Conservation (phyloP, 2,329 filamentous ascomycete genomes). For the Orbilia ellipsospora region DNA sequence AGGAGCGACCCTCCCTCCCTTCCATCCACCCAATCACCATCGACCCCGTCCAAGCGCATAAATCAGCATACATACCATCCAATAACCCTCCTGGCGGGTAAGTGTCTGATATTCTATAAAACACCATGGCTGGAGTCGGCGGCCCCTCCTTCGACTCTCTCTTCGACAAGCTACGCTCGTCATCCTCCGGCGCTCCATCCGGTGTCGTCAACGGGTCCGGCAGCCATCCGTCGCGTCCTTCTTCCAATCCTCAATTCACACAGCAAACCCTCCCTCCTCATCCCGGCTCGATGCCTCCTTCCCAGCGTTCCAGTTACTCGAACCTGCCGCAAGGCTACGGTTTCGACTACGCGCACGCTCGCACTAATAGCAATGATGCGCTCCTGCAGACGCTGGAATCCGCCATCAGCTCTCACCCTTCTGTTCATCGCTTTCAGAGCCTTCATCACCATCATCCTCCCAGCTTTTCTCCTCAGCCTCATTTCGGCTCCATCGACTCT, state of each 20-base stretch:
- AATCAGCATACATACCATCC: neutral
- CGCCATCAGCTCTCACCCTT: conserved; percentile 56
- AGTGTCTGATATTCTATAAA: neutral
- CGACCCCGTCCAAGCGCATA: neutral
- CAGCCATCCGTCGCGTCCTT: conserved; percentile 30
- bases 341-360: conserved; percentile 42
- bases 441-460: conserved; percentile 59
- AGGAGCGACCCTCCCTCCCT: too few relatives aligned
- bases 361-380: conserved; percentile 50
- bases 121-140: conserved; percentile 32
- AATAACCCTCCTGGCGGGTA: neutral
- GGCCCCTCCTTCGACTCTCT: conserved; percentile 44
- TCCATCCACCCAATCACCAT: neutral
- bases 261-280: conserved; percentile 15
- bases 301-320: conserved; percentile 42
- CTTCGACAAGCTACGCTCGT: conserved; percentile 48
- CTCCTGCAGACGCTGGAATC: conserved; percentile 53
- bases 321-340: conserved; percentile 30
- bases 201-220: conserved; percentile 15
- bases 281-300: conserved; percentile 20
- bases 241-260: conserved; percentile 45
- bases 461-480: conserved; percentile 67
- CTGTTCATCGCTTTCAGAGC: conserved; percentile 59
- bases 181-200: neutral
- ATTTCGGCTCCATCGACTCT: conserved; percentile 69